Percentiles rank a stretch among this genome's conserved stretches.
Conservation (phyloP, 2,329 filamentous ascomycete genomes). For the Neonectria coccinea region DNA sequence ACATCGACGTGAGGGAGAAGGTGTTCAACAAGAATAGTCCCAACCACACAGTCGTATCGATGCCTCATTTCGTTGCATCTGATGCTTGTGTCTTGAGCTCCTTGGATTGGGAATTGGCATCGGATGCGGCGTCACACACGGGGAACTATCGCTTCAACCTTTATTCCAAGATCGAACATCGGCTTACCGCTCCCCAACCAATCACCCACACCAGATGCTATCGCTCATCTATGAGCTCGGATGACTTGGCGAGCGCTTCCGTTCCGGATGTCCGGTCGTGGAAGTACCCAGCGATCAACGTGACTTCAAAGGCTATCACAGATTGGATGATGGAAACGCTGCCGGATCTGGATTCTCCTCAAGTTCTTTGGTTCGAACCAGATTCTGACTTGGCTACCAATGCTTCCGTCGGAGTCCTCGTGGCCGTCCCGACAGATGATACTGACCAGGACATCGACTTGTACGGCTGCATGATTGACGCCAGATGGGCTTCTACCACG, state of each 20-base stretch:
- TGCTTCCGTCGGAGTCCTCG: constrained; percentile 26
- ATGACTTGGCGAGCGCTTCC: constrained; percentile 4
- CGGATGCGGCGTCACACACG: constrained; percentile 26
- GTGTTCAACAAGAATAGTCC: constrained; percentile 33
- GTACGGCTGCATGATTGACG: constrained; percentile 39
- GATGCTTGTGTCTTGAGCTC: constrained; percentile 36
- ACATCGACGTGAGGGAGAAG: constrained; percentile 33
- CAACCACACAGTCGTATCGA: constrained; percentile 34
- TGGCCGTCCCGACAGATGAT: constrained; percentile 26
- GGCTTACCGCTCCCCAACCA: constrained; percentile 28
- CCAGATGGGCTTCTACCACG: constrained; percentile 30
- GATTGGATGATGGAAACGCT: constrained; percentile 25
- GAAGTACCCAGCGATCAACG: constrained; percentile 21
- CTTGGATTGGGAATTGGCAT: constrained; percentile 37
- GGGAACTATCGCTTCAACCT: constrained; percentile 29
- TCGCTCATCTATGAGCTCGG: constrained; percentile 23
- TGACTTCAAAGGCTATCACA: constrained; percentile 18
- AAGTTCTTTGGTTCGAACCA: constrained; percentile 37
- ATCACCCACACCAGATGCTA: constrained; percentile 35
- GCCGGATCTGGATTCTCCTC: constrained; percentile 12
- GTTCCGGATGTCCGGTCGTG: constrained; percentile 35
- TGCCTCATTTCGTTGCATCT: constrained; percentile 36
- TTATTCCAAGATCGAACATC: constrained; percentile 31
- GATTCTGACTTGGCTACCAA: constrained; percentile 26
- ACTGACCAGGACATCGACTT: constrained; percentile 25